These are phyloP conservation scores for Colletotrichum eremochloae DNA, from an alignment of 2,329 filamentous ascomycete genomes.

Conservation along the genomic window DNA sequence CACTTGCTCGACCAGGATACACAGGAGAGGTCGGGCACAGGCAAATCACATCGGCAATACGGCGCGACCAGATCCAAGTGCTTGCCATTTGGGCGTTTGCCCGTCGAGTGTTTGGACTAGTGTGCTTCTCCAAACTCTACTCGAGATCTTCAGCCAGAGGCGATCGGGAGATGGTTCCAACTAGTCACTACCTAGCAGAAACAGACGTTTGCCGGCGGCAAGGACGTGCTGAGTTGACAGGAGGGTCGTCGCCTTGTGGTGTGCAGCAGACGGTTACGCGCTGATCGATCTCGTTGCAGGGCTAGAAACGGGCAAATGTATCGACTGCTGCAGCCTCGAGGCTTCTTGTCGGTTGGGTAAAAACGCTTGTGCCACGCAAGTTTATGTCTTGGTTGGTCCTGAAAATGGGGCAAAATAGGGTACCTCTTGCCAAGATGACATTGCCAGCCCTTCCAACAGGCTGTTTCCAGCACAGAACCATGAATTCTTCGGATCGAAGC, in stretches of 20 bases:
- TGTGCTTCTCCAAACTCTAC: neutral
- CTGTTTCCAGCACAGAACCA: neutral
- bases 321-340: conserved; percentile 39
- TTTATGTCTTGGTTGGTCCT: conserved; percentile 1
- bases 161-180: conserved; percentile 10
- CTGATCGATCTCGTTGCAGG: conserved; percentile 18
- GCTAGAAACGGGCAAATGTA: conserved; percentile 28
- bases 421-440: neutral
- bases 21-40: neutral
- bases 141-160: neutral
- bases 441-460: neutral
- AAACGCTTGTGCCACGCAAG: neutral
- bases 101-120: conserved; percentile 1
- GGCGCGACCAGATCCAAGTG: neutral
- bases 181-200: neutral
- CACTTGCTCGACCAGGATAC: neutral
- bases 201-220: conserved; percentile 21
- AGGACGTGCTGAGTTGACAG: conserved; percentile 26
- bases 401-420: neutral
- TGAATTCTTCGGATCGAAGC: neutral
- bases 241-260: conserved; percentile 13
- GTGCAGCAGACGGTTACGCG: neutral
- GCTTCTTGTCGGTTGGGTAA: conserved; percentile 6
- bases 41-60: neutral
- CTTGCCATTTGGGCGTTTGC: neutral